phyloP scores from a whole-genome alignment of 2,329 filamentous ascomycete species.

The Alternaria atra region DNA sequence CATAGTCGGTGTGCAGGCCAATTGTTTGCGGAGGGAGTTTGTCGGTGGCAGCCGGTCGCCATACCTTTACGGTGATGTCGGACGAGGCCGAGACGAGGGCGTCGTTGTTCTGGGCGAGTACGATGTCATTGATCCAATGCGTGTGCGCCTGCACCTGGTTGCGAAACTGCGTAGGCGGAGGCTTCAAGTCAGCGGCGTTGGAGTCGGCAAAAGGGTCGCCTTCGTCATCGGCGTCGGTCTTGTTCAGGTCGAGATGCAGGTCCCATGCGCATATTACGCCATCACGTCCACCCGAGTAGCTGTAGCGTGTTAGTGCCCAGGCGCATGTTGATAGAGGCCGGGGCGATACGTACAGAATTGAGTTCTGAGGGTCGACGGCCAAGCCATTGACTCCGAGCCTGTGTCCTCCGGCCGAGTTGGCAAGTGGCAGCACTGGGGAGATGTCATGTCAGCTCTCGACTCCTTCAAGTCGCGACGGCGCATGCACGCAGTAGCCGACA shows the following conservation, averaged over 20 bases:
- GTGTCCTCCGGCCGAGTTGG: conserved; percentile 82
- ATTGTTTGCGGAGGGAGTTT: conserved; percentile 77
- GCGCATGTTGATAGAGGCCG: conserved; percentile 5
- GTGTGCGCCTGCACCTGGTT: conserved; percentile 83
- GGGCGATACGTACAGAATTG: conserved; percentile 75
- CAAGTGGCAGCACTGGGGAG: conserved; percentile 72
- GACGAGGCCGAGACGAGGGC: conserved; percentile 89
- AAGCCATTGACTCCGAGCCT: conserved; percentile 94
- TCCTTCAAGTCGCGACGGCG: conserved; percentile 5
- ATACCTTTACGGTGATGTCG: conserved; percentile 92
- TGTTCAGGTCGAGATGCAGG: conserved; percentile 72
- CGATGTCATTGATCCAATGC: conserved; percentile 95
- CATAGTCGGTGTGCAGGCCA: conserved; percentile 93
- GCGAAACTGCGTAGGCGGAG: conserved; percentile 63
- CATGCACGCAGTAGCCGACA: conserved; percentile 15
- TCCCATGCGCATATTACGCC: conserved; percentile 97
- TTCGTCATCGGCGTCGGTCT: conserved; percentile 46
- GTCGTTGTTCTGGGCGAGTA: conserved; percentile 77
- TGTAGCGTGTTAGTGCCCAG: conserved; percentile 52
- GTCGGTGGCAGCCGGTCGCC: conserved; percentile 76
- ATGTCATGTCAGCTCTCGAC: conserved; percentile 21
- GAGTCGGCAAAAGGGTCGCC: conserved; percentile 53
- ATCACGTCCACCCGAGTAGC: conserved; percentile 95
- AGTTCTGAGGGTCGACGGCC: conserved; percentile 82
- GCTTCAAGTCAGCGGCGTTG: conserved; percentile 44